A percentile compares a stretch with the other conserved stretches of the same genome.
Evolutionary conservation across 352 stramenopile genomes (phyloP).

Genomic region (Phytophthora boehmeriae): DNA sequence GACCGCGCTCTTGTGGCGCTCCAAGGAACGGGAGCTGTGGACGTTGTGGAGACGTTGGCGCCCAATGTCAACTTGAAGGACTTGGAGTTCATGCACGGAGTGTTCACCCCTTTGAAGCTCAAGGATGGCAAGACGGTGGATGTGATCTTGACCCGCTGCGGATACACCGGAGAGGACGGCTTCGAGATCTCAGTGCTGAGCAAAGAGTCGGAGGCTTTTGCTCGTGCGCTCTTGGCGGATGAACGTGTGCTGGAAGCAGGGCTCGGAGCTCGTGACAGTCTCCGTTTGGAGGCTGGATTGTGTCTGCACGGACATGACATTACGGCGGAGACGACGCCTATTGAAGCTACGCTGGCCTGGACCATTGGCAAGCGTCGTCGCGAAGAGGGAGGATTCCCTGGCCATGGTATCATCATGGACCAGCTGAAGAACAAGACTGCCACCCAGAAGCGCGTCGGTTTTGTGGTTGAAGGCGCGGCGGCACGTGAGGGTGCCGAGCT

Average conservation of each 20-base stretch:
- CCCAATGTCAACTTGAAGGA: constrained; percentile 91
- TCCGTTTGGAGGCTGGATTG: constrained; percentile 97
- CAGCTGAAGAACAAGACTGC: constrained; percentile 94
- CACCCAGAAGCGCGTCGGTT: constrained; percentile 94
- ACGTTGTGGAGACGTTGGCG: constrained; percentile 84
- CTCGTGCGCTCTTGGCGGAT: constrained; percentile 58
- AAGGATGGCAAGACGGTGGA: constrained; percentile 63
- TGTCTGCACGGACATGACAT: constrained; percentile 99
- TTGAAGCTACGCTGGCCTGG: constrained; percentile 95
- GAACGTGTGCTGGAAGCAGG: constrained; percentile 91
- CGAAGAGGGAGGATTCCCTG: constrained; percentile 93
- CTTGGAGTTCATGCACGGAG: constrained; percentile 97
- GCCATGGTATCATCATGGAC: constrained; percentile 95
- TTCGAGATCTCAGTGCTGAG: constrained; percentile 96
- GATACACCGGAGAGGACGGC: constrained; percentile 99
- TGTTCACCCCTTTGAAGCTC: constrained; percentile 80
- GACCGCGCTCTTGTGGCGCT: constrained; percentile 95
- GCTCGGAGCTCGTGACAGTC: constrained; percentile 96
- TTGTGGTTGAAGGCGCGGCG: constrained; percentile 95
- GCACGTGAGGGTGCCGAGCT: constrained; percentile 94
- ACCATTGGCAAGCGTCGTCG: constrained; percentile 88
- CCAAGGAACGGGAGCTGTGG: constrained; percentile 93
- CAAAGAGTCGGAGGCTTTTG: constrained; percentile 59
- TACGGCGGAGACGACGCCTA: constrained; percentile 93
- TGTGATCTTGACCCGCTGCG: constrained; percentile 94